These are phyloP conservation scores for Naematelia encephala DNA, from an alignment of 768 basidiomycete species.

Conservation along the genomic window DNA sequence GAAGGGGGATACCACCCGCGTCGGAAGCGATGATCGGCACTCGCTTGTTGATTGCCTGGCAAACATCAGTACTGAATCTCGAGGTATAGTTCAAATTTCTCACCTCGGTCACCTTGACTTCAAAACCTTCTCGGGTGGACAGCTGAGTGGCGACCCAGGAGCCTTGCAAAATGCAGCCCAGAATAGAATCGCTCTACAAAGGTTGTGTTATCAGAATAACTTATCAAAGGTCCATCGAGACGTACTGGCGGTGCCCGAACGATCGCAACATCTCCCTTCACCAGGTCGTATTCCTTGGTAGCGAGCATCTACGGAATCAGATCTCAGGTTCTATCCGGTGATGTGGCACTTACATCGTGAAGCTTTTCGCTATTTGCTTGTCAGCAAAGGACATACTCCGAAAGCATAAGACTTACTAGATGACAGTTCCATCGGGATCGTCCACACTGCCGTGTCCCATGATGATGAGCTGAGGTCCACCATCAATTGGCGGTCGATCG, in stretches of 20 bases:
- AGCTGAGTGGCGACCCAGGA: slow-evolving; percentile 86
- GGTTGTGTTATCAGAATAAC: slow-evolving; percentile 6
- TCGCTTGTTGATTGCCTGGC: slow-evolving; percentile 82
- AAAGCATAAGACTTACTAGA: slow-evolving; percentile 32
- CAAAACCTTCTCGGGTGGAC: slow-evolving; percentile 91
- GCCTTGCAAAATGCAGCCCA: slow-evolving; percentile 85
- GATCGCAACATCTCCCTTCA: slow-evolving; percentile 59
- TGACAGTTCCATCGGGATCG: slow-evolving; percentile 72
- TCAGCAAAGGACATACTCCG: not conserved
- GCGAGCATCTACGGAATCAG: slow-evolving; percentile 33
- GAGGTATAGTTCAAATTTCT: not conserved
- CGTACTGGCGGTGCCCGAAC: slow-evolving; percentile 81
- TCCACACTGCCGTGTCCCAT: slow-evolving; percentile 87
- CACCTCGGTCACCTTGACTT: slow-evolving; percentile 79
- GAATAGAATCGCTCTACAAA: slow-evolving; percentile 57
- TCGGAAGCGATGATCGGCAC: slow-evolving; percentile 76
- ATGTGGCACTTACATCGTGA: slow-evolving; percentile 33
- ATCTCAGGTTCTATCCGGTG: not conserved
- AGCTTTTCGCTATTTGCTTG: slow-evolving; percentile 30
- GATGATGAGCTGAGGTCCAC: slow-evolving; percentile 50
- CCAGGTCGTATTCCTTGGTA: slow-evolving; percentile 30
- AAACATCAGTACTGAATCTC: slow-evolving; percentile 1
- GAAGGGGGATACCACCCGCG: slow-evolving; percentile 93
- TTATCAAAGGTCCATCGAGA: slow-evolving; percentile 51
- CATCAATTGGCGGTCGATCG: slow-evolving; percentile 19